phyloP scores from a whole-genome alignment of 805 yeast genomes.

The Kodamaea nitidulidarum region DNA sequence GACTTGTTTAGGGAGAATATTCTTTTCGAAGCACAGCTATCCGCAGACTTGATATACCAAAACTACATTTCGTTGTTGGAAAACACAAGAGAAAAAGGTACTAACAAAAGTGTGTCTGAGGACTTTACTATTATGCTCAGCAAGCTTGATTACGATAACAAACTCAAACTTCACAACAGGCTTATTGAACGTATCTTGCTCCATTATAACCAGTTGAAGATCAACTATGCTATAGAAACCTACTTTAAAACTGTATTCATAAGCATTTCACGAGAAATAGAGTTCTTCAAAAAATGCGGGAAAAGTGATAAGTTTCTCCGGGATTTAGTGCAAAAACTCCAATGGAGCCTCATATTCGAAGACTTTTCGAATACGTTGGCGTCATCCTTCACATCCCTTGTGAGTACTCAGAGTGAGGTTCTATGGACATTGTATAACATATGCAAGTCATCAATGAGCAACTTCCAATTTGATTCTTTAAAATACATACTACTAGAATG shows the following conservation, averaged over 20 bases:
- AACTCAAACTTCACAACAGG: conserved; percentile 12
- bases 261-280: conserved; percentile 11
- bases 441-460: conserved; percentile 6
- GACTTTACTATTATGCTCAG: conserved; percentile 17
- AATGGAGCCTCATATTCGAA: conserved; percentile 29
- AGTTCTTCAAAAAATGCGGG: conserved; percentile 12
- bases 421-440: conserved; percentile 4
- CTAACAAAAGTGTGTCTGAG: neutral
- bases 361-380: conserved; percentile 21
- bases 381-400: conserved; percentile 3
- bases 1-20: conserved; percentile 17
- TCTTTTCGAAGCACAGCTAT: conserved; percentile 5
- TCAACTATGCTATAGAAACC: conserved; percentile 3
- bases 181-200: conserved; percentile 12
- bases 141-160: conserved; percentile 18
- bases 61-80: conserved; percentile 8
- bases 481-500: conserved; percentile 4
- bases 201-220: conserved; percentile 17
- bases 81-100: conserved; percentile 8
- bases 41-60: conserved; percentile 1
- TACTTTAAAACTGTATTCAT: conserved; percentile 12
- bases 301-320: conserved; percentile 15
- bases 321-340: conserved; percentile 18
- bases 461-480: conserved; percentile 5
- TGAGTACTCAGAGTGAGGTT: conserved; percentile 1